Conservation (phyloP, 2,329 filamentous ascomycete genomes). For the Coniochaeta prunicola region DNA sequence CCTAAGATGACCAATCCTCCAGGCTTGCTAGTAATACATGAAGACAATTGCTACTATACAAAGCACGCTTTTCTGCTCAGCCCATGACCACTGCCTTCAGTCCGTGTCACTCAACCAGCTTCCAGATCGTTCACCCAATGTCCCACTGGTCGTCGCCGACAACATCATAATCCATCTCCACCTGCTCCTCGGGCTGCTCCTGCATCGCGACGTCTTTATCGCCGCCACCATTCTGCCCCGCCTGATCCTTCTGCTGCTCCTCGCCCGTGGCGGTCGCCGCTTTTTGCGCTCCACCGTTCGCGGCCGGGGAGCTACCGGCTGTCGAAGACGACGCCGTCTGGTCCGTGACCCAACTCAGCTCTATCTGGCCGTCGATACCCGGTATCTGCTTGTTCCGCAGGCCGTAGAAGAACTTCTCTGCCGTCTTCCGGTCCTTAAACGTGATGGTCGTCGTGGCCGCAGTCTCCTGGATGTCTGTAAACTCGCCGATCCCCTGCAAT, state of each 20-base stretch:
- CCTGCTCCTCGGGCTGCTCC: conserved; percentile 21
- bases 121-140: conserved; percentile 8
- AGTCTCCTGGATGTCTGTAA: conserved; percentile 47
- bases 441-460: conserved; percentile 44
- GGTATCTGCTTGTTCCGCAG: conserved; percentile 52
- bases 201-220: conserved; percentile 17
- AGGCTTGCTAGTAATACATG: neutral
- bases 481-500: conserved; percentile 52
- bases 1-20: neutral
- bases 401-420: conserved; percentile 60
- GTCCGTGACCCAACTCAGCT: conserved; percentile 53
- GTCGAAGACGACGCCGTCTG: neutral
- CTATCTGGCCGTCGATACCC: conserved; percentile 53
- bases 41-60: neutral
- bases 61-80: neutral
- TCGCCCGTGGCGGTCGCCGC: neutral
- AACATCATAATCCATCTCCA: conserved; percentile 47
- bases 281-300: neutral
- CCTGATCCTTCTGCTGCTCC: conserved; percentile 1
- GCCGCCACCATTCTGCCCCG: neutral
- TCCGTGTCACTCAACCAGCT: neutral
- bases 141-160: conserved; percentile 43
- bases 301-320: neutral
- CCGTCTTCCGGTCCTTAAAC: conserved; percentile 62
- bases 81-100: neutral